Evolutionary conservation across 1,284 basidiomycete genomes (phyloP), one percentile per base, ranked within the genome.

Genomic region (Coniferiporia weirii): DNA sequence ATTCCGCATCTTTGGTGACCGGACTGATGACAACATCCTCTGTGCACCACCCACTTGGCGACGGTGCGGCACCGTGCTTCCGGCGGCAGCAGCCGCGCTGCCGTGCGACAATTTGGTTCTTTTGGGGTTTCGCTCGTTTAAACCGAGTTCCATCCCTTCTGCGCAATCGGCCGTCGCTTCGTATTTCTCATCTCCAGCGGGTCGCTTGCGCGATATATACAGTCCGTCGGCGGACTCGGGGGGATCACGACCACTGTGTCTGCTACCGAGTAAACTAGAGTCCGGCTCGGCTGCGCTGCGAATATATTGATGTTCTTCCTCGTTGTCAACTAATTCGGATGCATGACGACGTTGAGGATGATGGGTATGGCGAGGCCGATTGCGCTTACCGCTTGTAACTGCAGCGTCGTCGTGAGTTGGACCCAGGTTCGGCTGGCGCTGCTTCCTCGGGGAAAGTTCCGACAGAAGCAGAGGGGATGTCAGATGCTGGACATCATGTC

Each of bases 371-470:
- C 38, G 12, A 15, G 38, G 38, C 15, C 38, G 38, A 50, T 13
- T n/a, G n/a, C 12, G 13, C n/a, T 38, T 19, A 36, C 17, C 13
- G 34, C 8, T 6, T 17, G n/a, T n/a, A 38, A 36, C 9, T 4
- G 34, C 27, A n/a, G 13, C n/a, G 32, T 52, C 50, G 32, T 15
- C 12, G 32, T 52, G 44, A 12, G 44, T n/a, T 2, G 20, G 35
- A 3, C 10, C 34, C n/a, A 10, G 35, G 13, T 6, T 35, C 32
- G 36, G 34, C 50, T 36, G 35, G 5, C 47, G 34, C 13, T 15
- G 32, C 48, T 59, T 59, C 45, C 58, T 45, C 36, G 58, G 58
- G 7, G 58, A 59, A 34, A 59, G 38, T 27, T 54, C 52, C 20
- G 52, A 49, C 36, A 49, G 15, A 15, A 15, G 36, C 47, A 46